Evolutionary conservation across 2,329 filamentous ascomycete genomes (phyloP).

Genomic region (Calonectria hawksworthii): DNA sequence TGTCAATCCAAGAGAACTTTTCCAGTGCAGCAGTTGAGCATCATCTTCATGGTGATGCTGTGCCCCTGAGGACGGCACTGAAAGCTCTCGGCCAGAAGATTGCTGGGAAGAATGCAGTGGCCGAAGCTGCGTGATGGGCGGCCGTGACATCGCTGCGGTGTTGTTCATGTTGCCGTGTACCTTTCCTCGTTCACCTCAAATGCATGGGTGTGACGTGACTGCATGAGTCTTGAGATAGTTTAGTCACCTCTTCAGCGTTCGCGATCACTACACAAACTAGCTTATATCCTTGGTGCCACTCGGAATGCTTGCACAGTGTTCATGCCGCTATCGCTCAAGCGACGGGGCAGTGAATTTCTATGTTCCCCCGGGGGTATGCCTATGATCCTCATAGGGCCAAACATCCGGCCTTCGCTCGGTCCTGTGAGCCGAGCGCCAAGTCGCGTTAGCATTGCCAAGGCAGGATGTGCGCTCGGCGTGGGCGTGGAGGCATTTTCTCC

Average conservation of each 20-base stretch:
- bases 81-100: neutral
- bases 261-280: neutral
- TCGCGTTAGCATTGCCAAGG: neutral
- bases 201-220: constrained; percentile 1
- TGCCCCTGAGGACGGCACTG: neutral
- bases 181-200: neutral
- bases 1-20: neutral
- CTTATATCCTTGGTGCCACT: neutral
- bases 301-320: neutral
- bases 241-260: neutral
- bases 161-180: neutral
- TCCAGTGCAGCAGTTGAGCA: neutral
- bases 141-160: neutral
- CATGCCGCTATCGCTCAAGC: neutral
- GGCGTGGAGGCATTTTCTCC: neutral
- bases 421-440: neutral
- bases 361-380: neutral
- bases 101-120: neutral
- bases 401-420: neutral
- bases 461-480: neutral
- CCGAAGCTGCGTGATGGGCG: neutral
- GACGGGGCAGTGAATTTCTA: neutral
- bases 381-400: neutral
- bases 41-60: neutral
- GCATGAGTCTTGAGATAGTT: neutral